phyloP scores from a whole-genome alignment of 345 rosid genomes.

The Gossypium thurberi region DNA sequence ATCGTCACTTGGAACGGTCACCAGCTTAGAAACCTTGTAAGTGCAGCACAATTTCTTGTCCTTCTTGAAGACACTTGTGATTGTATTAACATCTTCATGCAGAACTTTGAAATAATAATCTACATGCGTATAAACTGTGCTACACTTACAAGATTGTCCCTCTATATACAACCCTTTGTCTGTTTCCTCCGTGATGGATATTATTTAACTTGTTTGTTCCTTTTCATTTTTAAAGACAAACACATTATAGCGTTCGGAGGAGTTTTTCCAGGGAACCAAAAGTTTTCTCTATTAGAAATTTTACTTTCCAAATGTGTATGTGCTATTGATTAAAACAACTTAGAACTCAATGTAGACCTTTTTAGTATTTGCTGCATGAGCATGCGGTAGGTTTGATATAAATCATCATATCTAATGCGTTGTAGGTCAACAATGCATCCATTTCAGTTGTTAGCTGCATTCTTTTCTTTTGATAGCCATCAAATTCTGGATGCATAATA shows the following conservation, averaged over 20 bases:
- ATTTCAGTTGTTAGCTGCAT: not conserved
- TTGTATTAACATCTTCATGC: not conserved
- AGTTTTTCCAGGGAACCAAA: not conserved
- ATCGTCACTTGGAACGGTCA: constrained; percentile 59
- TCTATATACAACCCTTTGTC: not conserved
- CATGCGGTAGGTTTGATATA: not conserved
- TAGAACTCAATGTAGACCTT: not conserved
- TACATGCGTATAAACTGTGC: too few relatives aligned
- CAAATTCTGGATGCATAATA: not conserved
- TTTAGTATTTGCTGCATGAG: not conserved
- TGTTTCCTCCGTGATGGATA: not conserved
- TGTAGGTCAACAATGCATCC: not conserved
- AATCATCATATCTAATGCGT: not conserved
- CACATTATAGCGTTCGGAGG: not conserved
- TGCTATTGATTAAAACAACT: not conserved
- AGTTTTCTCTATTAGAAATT: not conserved
- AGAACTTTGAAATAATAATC: not conserved
- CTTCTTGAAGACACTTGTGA: not conserved
- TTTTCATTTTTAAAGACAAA: not conserved
- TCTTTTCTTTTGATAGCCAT: not conserved
- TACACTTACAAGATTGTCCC: too few relatives aligned
- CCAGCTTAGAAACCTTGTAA: constrained; percentile 71
- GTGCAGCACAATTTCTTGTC: constrained; percentile 21
- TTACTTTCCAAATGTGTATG: not conserved
- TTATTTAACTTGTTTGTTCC: not conserved